phyloP scores from a whole-genome alignment of 352 stramenopile species.

The Phytophthora sansomeana region DNA sequence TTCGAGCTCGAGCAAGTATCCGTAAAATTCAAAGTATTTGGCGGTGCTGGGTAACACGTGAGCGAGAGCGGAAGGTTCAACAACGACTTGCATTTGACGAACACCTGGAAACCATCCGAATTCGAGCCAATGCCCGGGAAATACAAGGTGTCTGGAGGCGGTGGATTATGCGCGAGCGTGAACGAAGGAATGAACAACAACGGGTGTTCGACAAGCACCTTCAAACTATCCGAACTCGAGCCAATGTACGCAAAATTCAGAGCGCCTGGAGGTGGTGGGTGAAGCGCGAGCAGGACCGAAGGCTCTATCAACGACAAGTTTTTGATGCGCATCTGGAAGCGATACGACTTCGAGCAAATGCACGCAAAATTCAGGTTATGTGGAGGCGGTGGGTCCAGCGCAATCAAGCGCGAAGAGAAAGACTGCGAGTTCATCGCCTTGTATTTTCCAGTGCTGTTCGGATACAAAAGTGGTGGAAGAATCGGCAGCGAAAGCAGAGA shows the following conservation, averaged over 20 bases:
- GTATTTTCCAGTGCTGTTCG: constrained; percentile 11
- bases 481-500: constrained; percentile 12
- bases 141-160: constrained; percentile 26
- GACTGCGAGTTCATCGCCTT: constrained; percentile 2
- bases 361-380: constrained; percentile 18
- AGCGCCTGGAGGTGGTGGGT: constrained; percentile 8
- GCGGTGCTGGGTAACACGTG: constrained; percentile 20
- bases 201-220: neutral
- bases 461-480: constrained; percentile 35
- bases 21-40: constrained; percentile 39
- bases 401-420: constrained; percentile 7
- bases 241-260: constrained; percentile 14
- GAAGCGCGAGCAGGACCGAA: neutral
- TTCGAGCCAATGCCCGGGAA: constrained; percentile 18
- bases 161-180: constrained; percentile 4
- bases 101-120: constrained; percentile 13
- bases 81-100: constrained; percentile 5
- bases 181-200: constrained; percentile 14
- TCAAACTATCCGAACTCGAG: constrained; percentile 6
- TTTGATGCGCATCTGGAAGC: constrained; percentile 10
- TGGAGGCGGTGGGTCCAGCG: constrained; percentile 12
- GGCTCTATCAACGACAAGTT: constrained; percentile 1
- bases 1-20: constrained; percentile 8
- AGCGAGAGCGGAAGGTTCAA: constrained; percentile 1
- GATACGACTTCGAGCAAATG: constrained; percentile 1